A percentile compares a stretch with the other conserved stretches of the same genome.
Conservation (phyloP, 2,329 filamentous ascomycete genomes). For the Dendryphion nanum region DNA sequence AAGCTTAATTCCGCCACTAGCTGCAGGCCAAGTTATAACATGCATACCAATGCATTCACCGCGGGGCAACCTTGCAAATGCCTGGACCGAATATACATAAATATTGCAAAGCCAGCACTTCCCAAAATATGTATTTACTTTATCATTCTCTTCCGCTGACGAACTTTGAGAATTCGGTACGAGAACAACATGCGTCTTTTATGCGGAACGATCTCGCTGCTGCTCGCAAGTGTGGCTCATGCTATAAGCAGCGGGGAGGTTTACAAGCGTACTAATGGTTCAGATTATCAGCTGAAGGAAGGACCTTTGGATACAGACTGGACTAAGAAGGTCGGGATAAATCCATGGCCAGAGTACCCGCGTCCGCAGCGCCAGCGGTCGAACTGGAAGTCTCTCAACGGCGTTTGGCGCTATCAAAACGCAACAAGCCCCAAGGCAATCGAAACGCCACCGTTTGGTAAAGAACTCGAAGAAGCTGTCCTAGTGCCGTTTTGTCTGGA, state of each 20-base stretch:
- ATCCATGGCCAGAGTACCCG: slow-evolving; percentile 59
- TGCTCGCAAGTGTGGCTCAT: slow-evolving; percentile 11
- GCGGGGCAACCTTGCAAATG: too few relatives aligned
- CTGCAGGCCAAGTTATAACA: slow-evolving; percentile 16
- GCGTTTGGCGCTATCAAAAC: slow-evolving; percentile 56
- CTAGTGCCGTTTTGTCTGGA: slow-evolving; percentile 56
- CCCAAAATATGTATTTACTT: too few relatives aligned
- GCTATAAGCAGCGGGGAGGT: slow-evolving; percentile 9
- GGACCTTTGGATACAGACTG: slow-evolving; percentile 44
- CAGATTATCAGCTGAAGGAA: slow-evolving; percentile 27
- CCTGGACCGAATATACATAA: too few relatives aligned
- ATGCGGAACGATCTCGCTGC: slow-evolving; percentile 9
- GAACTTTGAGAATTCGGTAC: too few relatives aligned
- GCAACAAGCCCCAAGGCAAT: slow-evolving; percentile 40
- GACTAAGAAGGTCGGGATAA: slow-evolving; percentile 53
- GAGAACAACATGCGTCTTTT: slow-evolving; percentile 18
- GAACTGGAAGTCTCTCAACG: slow-evolving; percentile 57
- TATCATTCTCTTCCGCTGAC: too few relatives aligned
- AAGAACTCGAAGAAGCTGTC: slow-evolving; percentile 45
- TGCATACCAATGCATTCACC: slow-evolving; percentile 12
- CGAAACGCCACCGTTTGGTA: slow-evolving; percentile 45
- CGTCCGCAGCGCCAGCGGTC: slow-evolving; percentile 56
- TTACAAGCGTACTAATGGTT: slow-evolving; percentile 24
- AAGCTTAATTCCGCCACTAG: slow-evolving; percentile 24
- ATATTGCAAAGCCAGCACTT: too few relatives aligned